Evolutionary conservation across 805 yeast genomes (phyloP), one percentile per base, ranked within the genome.

Genomic region (Scheffersomyces lignosus): DNA sequence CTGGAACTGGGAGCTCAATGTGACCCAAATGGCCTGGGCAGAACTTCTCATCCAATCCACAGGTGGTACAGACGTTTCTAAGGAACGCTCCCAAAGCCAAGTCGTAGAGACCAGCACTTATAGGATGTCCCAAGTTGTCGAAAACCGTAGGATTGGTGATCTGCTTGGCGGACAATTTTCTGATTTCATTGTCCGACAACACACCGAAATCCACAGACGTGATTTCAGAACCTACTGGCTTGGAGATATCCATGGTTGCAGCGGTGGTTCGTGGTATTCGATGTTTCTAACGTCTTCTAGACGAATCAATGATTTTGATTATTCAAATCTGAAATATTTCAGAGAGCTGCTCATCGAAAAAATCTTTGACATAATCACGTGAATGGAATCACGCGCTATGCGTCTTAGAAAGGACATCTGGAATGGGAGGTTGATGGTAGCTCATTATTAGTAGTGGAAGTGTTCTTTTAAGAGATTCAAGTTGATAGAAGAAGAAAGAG

Each of bases 11-110:
- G 46, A 93, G 75, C 60, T 91, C 97, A 46, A 93, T 89, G 62
- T 93, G 99, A 43, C 99, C 99, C 62, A 89, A 88, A 62, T 93
- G 99, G 31, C 99, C 99, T 3, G 97, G 97, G 70, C 99, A 93
- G 51, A 79, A 82, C 56, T 84, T 81, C 50, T 91, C 97, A 59
- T 90, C 96, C 44, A 91, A 72, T 14, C 98, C 96, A 77, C 99
- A 93, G 1, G 98, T 91, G 15, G 93, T 76, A 77, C 99, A 89
- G 33, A 86, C 73, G 60, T 91, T 87, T 55, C 83, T 77, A 44
- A 88, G 70, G 55, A 89, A 93, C 0, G 99, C 98, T 48, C 99
- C 99, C 27, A 93, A 69, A n/a, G 96, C 81, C 44, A 91, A 75
- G 64, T 93, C 99, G 55, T 93, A 93, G 23, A 93, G 70, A 62